Evolutionary conservation across 176 grass and related monocot genomes (phyloP), one percentile per base, ranked within the genome.

Genomic region (Avena atlantica): DNA sequence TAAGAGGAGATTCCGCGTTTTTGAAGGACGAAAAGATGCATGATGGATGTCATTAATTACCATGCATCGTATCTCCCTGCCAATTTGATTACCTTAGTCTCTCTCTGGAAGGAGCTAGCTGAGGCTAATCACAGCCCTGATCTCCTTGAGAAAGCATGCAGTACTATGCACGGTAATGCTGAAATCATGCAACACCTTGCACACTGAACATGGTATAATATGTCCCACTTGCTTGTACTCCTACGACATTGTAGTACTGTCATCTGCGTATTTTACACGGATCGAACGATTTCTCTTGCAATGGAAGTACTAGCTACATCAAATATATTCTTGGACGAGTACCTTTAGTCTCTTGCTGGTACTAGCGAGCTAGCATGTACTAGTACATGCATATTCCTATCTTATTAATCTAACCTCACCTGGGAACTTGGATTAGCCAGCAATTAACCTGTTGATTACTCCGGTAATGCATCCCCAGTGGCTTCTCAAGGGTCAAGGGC

Each of bases 371-470:
- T 9, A 61, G 3, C 56, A 11, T 50, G 3, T 34, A 34, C 31
- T 34, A 34, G 31, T 50, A 64, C 2, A n/a, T n/a, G n/a, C n/a
- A 53, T 55, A 52, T 34, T 36, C 29, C 12, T 16, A 70, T 11
- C 11, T 59, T 55, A 50, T 59, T 55, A 50, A 69, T 45, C 19
- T 57, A 81, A 89, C 56, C 78, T 90, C 83, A 77, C 83, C 78
- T 90, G 88, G 88, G 88, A 74, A 82, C 71, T 62, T 86, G 78
- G 62, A 86, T 82, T 53, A 45, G 78, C 83, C 62, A 76, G 78
- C 70, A 76, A 90, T 61, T 77, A 70, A 45, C 20, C 50, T 1
- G 9, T 77, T 81, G 42, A 53, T 80, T 50, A 73, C 65, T 49
- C 82, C 87, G 55, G 55, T 62, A 63, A 34, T 63, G 66, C 84